phyloP scores from a whole-genome alignment of 345 rosid species.

The Excoecaria agallocha region DNA sequence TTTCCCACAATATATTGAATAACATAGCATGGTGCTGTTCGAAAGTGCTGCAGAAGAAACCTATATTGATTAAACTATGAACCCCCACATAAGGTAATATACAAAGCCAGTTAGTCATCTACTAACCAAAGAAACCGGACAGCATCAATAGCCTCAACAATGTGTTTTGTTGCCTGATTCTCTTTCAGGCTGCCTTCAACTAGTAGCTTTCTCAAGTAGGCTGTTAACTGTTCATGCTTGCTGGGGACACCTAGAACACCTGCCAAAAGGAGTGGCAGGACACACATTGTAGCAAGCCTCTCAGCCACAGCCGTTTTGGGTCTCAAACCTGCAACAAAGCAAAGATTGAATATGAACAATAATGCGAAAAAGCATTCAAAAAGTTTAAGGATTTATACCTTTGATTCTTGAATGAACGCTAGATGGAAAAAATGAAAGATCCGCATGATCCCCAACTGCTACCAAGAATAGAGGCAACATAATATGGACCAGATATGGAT shows the following conservation, averaged over 20 bases:
- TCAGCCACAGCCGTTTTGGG: constrained; percentile 75
- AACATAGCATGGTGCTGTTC: constrained; percentile 79
- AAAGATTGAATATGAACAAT: constrained; percentile 19
- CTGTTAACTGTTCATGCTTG: constrained; percentile 61
- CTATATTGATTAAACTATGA: constrained; percentile 14
- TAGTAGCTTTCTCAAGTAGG: constrained; percentile 74
- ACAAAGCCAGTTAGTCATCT: constrained; percentile 8
- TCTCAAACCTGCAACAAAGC: constrained; percentile 60
- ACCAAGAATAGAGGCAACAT: constrained; percentile 83
- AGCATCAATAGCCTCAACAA: constrained; percentile 61
- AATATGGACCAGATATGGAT: constrained; percentile 70
- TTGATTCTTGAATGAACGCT: constrained; percentile 56
- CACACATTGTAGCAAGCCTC: constrained; percentile 72
- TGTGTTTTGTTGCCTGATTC: constrained; percentile 47
- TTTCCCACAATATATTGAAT: constrained; percentile 88
- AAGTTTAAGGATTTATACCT: constrained; percentile 39
- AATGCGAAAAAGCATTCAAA: constrained; percentile 12
- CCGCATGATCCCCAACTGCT: constrained; percentile 80
- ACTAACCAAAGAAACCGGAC: constrained; percentile 95
- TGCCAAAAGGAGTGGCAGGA: constrained; percentile 84
- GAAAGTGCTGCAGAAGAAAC: constrained; percentile 58
- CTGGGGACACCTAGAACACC: constrained; percentile 90
- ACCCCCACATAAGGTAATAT: constrained; percentile 7
- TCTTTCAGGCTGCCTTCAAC: constrained; percentile 56
- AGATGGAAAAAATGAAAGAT: constrained; percentile 64